phyloP scores from a whole-genome alignment of 371 early-diverging fungal genomes.

The Mortierella sp. region DNA sequence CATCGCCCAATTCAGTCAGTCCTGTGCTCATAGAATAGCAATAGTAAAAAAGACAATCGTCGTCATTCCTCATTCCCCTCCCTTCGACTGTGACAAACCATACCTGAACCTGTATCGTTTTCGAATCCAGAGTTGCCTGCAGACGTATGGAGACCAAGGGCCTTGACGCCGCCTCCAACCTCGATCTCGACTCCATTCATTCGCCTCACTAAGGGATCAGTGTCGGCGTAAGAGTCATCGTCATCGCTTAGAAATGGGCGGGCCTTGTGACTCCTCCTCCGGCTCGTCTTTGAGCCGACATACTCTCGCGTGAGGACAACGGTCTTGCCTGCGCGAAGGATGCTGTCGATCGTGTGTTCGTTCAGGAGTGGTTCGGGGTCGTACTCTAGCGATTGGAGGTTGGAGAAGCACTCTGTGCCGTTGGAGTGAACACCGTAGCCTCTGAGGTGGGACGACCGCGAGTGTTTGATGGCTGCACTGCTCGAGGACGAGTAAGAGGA shows the following conservation, averaged over 20 bases:
- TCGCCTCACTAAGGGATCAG: slow-evolving; percentile 23
- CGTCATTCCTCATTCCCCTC: not conserved
- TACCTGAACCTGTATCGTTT: slow-evolving; percentile 51
- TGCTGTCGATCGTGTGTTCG: slow-evolving; percentile 65
- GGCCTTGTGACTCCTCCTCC: slow-evolving; percentile 22
- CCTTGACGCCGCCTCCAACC: slow-evolving; percentile 13
- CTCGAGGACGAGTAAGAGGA: slow-evolving; percentile 39
- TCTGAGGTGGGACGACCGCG: slow-evolving; percentile 21
- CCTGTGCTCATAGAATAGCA: not conserved
- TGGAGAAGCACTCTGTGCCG: slow-evolving; percentile 63
- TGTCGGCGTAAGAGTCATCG: slow-evolving; percentile 33
- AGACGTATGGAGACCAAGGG: slow-evolving; percentile 5
- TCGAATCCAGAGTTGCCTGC: slow-evolving; percentile 22
- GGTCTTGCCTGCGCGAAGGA: slow-evolving; percentile 64
- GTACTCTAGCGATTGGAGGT: slow-evolving; percentile 68
- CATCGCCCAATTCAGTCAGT: slow-evolving; percentile 2
- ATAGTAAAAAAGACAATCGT: not conserved
- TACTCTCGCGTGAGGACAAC: slow-evolving; percentile 73
- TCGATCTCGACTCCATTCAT: slow-evolving; percentile 23
- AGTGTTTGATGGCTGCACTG: slow-evolving; percentile 29
- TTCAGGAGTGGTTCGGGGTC: slow-evolving; percentile 68
- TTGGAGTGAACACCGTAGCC: slow-evolving; percentile 28
- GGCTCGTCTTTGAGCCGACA: slow-evolving; percentile 35
- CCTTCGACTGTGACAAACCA: not conserved
- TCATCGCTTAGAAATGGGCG: slow-evolving; percentile 24